phyloP scores from a whole-genome alignment of 768 basidiomycete genomes.

The Mycena rebaudengoi region DNA sequence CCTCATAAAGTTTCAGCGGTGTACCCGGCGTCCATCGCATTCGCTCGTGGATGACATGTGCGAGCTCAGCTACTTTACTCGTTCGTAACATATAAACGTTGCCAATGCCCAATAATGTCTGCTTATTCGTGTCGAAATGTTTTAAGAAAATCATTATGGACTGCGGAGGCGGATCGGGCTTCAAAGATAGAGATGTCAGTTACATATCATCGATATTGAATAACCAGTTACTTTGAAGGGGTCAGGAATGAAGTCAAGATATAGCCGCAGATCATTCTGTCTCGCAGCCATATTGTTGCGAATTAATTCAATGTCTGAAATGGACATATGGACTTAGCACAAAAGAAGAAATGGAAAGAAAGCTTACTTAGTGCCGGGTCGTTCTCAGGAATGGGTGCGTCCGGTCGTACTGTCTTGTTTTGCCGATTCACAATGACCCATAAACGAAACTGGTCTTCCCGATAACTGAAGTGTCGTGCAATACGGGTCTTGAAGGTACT shows the following conservation, averaged over 20 bases:
- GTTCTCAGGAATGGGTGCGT: slow-evolving; percentile 94
- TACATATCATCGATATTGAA: not conserved
- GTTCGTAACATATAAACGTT: slow-evolving; percentile 88
- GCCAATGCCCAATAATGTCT: slow-evolving; percentile 84
- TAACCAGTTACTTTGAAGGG: slow-evolving; percentile 65
- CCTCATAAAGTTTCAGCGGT: slow-evolving; percentile 95
- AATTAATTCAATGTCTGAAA: slow-evolving; percentile 89
- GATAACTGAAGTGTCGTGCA: slow-evolving; percentile 84
- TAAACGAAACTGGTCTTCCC: slow-evolving; percentile 86
- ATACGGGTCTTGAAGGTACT: slow-evolving; percentile 90
- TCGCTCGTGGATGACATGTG: slow-evolving; percentile 85
- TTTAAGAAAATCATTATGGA: slow-evolving; percentile 99
- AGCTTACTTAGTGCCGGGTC: slow-evolving; percentile 91
- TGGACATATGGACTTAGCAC: slow-evolving; percentile 16
- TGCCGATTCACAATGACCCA: slow-evolving; percentile 99
- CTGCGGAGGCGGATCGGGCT: slow-evolving; percentile 78
- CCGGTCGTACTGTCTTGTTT: slow-evolving; percentile 98
- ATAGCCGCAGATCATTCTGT: slow-evolving; percentile 91
- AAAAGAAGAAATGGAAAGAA: not conserved
- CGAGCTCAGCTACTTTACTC: slow-evolving; percentile 86
- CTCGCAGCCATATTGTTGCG: slow-evolving; percentile 97
- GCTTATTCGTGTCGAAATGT: slow-evolving; percentile 94
- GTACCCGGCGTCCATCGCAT: slow-evolving; percentile 96
- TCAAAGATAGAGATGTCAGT: slow-evolving; percentile 12
- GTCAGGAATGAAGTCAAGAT: slow-evolving; percentile 89